These are phyloP conservation scores for Penicillium egyptiacum DNA, from an alignment of 495 filamentous ascomycete species.

Conservation along the genomic window DNA sequence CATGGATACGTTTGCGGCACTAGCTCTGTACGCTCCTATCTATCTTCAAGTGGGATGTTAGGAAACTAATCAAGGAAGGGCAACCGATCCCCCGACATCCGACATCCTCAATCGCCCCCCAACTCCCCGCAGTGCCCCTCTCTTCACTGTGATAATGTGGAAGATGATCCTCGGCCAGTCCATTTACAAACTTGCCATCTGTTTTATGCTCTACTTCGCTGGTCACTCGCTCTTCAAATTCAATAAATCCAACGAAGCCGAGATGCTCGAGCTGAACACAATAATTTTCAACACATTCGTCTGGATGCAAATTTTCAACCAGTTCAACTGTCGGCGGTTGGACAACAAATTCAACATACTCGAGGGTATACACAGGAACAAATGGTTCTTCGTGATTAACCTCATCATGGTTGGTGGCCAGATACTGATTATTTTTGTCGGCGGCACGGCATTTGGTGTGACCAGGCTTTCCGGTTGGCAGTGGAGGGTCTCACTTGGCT, in stretches of 20 bases:
- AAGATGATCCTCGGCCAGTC: slow-evolving; percentile 93
- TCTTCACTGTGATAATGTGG: slow-evolving; percentile 88
- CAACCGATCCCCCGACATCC: slow-evolving; percentile 78
- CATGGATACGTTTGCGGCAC: slow-evolving; percentile 89
- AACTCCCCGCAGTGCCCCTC: slow-evolving; percentile 68
- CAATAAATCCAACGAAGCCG: slow-evolving; percentile 36
- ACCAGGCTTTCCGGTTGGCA: slow-evolving; percentile 23
- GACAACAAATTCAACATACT: slow-evolving; percentile 91
- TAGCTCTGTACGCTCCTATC: slow-evolving; percentile 56
- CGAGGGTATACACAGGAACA: slow-evolving; percentile 73
- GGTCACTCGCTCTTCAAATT: slow-evolving; percentile 46
- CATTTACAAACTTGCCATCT: slow-evolving; percentile 75
- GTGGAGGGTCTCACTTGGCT: too few species aligned
- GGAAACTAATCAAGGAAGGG: slow-evolving; percentile 30
- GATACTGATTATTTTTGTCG: slow-evolving; percentile 77
- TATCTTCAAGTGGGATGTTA: not conserved
- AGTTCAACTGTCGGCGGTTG: slow-evolving; percentile 87
- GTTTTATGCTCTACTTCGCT: slow-evolving; percentile 76
- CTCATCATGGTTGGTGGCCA: slow-evolving; percentile 75
- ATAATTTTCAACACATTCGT: slow-evolving; percentile 93
- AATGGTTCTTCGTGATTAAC: slow-evolving; percentile 80
- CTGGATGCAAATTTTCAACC: slow-evolving; percentile 97
- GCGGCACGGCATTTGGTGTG: slow-evolving; percentile 72
- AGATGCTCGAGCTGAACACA: slow-evolving; percentile 41
- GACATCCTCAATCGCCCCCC: slow-evolving; percentile 80